Evolutionary conservation across 108 stramenopile genomes (phyloP), one percentile per base, ranked within the genome.

Genomic region (Nitzschia inconspicua): DNA sequence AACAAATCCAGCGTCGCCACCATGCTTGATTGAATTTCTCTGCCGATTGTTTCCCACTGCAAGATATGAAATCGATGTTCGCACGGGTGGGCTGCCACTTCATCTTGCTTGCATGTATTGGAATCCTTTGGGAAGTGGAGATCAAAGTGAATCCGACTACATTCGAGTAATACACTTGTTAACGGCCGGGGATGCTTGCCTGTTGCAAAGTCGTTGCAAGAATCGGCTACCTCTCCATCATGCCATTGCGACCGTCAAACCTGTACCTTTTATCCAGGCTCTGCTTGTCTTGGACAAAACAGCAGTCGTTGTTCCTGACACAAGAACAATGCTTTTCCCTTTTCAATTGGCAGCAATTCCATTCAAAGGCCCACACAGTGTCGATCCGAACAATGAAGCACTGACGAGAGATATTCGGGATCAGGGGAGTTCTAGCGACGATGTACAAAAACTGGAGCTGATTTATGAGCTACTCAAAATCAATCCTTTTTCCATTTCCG

Each of bases 181-280:
- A 20, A 23, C 68, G 18, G 46, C 43, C 11, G 61, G 49, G 25
- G 71, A 72, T 60, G 36, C 29, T n/a, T 20, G 23, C 14, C 24
- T 57, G 24, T 55, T 46, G 10, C 35, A 22, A 10, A 40, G 25
- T 10, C 54, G 47, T 13, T 62, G 46, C 49, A 24, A 65, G 14
- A 24, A 51, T 8, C 31, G 68, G 43, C 44, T 73, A 13, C 68
- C 78, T 24, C 50, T 79, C 19, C 78, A 79, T 60, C 28, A 56
- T 16, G 78, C 72, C 0, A 63, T 79, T 23, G 24, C 34, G 18
- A 28, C 51, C 25, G 60, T 44, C 10, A 69, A 70, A 66, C 19
- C 40, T 14, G 42, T 28, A n/a, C 10, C 44, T 1, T 56, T 36
- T 31, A 44, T 73, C 27, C 41, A 64, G 4, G 48, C 25, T 9